phyloP scores from a whole-genome alignment of 1,284 basidiomycete genomes.

The Peniophora sp. region DNA sequence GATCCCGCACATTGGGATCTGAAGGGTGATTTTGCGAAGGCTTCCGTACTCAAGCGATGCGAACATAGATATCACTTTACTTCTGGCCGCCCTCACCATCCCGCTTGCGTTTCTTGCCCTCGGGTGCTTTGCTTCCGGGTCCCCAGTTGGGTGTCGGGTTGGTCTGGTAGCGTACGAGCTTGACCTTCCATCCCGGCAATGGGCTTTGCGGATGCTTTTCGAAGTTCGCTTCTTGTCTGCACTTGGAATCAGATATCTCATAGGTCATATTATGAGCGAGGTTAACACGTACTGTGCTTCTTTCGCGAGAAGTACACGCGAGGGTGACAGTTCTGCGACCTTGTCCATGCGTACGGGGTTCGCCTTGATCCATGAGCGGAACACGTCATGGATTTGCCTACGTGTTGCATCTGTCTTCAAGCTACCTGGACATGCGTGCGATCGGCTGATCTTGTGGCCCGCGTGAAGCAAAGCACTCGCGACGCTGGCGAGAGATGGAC shows the following conservation, averaged over 20 bases:
- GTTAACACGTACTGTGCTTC: constrained; percentile 48
- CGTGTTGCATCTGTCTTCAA: constrained; percentile 85
- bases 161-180: constrained; percentile 84
- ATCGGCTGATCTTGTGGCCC: constrained; percentile 80
- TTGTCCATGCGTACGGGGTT: constrained; percentile 84
- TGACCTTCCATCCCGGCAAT: constrained; percentile 53
- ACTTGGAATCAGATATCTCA: constrained; percentile 1
- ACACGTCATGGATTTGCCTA: constrained; percentile 73
- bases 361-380: constrained; percentile 74
- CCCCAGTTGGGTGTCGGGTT: constrained; percentile 94
- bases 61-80: too few relatives aligned
- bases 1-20: too few relatives aligned
- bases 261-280: not conserved
- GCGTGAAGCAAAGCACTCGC: constrained; percentile 81
- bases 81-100: constrained; percentile 22
- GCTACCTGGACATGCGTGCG: constrained; percentile 84
- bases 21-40: too few relatives aligned
- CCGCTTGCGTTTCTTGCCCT: constrained; percentile 40
- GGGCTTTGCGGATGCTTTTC: constrained; percentile 60
- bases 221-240: constrained; percentile 67
- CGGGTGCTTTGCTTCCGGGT: constrained; percentile 58
- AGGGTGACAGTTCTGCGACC: constrained; percentile 64
- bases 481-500: constrained; percentile 69
- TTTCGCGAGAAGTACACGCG: constrained; percentile 56
- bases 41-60: too few relatives aligned